Conservation (phyloP, 2,329 filamentous ascomycete species). For the Trichophaea hybrida region DNA sequence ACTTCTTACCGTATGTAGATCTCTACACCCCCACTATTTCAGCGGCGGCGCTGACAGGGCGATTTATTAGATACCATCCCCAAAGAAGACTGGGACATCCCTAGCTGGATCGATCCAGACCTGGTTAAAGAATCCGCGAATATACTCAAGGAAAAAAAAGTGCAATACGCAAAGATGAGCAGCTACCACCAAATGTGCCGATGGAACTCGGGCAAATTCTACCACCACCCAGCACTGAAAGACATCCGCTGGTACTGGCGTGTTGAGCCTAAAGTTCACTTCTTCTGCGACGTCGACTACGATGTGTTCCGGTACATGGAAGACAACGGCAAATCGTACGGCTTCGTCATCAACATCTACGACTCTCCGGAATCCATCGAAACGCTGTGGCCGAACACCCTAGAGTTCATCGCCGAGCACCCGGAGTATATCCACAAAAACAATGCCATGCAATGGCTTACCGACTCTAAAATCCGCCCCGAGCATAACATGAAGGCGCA, state of each 20-base stretch:
- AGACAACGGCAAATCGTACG: constrained; percentile 97
- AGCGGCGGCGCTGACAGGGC: not conserved
- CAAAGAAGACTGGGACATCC: constrained; percentile 86
- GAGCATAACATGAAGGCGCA: constrained; percentile 68
- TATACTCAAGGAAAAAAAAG: constrained; percentile 65
- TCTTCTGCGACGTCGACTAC: constrained; percentile 98
- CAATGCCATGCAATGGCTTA: constrained; percentile 78
- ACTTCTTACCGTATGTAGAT: constrained; percentile 56
- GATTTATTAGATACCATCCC: constrained; percentile 58
- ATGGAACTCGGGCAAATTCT: constrained; percentile 97
- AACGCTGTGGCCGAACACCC: constrained; percentile 86
- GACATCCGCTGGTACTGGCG: constrained; percentile 85
- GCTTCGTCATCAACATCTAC: constrained; percentile 95
- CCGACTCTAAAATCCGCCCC: constrained; percentile 60
- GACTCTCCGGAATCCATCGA: constrained; percentile 77
- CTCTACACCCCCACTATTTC: not conserved
- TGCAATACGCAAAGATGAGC: constrained; percentile 77
- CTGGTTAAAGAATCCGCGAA: constrained; percentile 73
- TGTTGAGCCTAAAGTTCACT: constrained; percentile 94
- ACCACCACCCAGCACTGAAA: constrained; percentile 78
- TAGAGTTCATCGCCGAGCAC: constrained; percentile 75
- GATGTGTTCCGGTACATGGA: constrained; percentile 97
- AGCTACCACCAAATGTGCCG: constrained; percentile 99
- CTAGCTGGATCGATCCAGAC: constrained; percentile 81
- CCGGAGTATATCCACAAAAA: constrained; percentile 67